Conservation (phyloP, 1,284 basidiomycete genomes). For the Cystobasidium slooffiae region DNA sequence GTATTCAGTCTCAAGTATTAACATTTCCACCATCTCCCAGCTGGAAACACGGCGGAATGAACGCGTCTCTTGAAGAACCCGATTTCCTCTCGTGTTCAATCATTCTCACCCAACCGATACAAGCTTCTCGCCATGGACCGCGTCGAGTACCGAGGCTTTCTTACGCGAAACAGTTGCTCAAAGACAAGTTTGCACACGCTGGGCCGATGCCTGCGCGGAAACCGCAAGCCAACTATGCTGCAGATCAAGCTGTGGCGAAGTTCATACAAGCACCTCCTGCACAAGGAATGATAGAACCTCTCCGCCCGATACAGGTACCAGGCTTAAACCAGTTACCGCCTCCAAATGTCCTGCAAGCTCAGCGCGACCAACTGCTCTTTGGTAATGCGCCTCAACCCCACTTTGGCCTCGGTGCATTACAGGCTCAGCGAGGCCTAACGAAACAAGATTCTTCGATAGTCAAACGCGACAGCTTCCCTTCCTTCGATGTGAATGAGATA, state of each 20-base stretch:
- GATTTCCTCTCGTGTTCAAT: constrained; percentile 39
- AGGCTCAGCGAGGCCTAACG: too few relatives aligned
- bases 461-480: constrained; percentile 8
- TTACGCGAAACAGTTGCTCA: constrained; percentile 10
- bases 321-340: neutral
- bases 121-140: neutral
- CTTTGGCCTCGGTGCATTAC: too few relatives aligned
- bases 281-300: neutral
- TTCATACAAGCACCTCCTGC: neutral
- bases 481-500: neutral
- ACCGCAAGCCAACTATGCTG: constrained; percentile 23
- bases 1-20: neutral
- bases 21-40: constrained; percentile 3
- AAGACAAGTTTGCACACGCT: constrained; percentile 16
- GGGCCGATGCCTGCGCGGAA: constrained; percentile 18
- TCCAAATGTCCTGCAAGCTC: neutral
- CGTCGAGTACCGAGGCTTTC: constrained; percentile 7
- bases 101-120: constrained; percentile 18
- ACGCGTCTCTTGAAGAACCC: constrained; percentile 23
- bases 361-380: neutral
- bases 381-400: too few relatives aligned
- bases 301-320: neutral
- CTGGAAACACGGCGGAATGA: constrained; percentile 37
- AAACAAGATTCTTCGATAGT: too few relatives aligned
- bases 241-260: constrained; percentile 12